Conservation (phyloP, 257 asterid species). For the Solanum acaule region DNA sequence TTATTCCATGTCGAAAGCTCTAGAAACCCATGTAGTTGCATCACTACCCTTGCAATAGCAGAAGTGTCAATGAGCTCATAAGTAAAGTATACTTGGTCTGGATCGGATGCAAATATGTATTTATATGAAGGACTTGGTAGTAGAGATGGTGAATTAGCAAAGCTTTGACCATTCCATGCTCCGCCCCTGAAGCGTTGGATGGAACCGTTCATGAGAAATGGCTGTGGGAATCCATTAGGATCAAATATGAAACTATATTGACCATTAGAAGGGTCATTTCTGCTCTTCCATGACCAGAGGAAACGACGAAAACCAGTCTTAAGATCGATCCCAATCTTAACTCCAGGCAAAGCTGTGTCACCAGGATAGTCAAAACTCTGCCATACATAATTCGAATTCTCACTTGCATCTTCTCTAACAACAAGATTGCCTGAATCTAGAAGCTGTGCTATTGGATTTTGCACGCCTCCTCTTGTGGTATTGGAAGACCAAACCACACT, state of each 20-base stretch:
- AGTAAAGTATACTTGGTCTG: neutral
- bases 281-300: constrained; percentile 25
- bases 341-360: constrained; percentile 30
- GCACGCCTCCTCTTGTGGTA: neutral
- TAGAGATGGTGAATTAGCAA: constrained; percentile 11
- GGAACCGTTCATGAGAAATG: constrained; percentile 13
- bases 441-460: constrained; percentile 17
- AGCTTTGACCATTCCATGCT: constrained; percentile 19
- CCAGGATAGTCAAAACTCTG: constrained; percentile 34
- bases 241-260: constrained; percentile 9
- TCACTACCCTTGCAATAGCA: constrained; percentile 15
- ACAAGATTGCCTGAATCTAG: constrained; percentile 32
- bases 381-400: constrained; percentile 9
- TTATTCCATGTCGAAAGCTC: constrained; percentile 22
- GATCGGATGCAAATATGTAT: constrained; percentile 2
- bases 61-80: constrained; percentile 13
- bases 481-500: neutral
- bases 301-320: constrained; percentile 15
- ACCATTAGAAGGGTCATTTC: constrained; percentile 25
- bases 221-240: constrained; percentile 17
- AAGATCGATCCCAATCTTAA: constrained; percentile 31
- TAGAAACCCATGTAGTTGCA: constrained; percentile 12
- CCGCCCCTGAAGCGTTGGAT: constrained; percentile 6
- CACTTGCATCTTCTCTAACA: neutral
- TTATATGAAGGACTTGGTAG: constrained; percentile 11